Base-by-base conservation (phyloP, 2,329 filamentous ascomycete genomes). In the Aureobasidium sp. region DNA sequence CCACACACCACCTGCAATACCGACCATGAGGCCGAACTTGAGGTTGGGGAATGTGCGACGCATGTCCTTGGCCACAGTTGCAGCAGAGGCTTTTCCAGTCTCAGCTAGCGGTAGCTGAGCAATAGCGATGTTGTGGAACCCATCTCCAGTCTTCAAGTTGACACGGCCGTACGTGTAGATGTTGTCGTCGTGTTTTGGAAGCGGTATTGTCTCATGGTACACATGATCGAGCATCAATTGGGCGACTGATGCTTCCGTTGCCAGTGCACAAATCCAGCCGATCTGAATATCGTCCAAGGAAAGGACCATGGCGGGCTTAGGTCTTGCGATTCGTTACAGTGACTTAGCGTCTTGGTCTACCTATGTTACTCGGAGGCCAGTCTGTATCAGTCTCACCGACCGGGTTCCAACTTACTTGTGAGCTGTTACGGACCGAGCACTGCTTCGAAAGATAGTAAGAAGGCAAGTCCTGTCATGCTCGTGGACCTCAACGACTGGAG, bases 1-100 rank as follows among this genome's bases (percentile, higher is more conserved):
- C 37, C 66, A 65, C 2, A 66, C 63, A 7, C 66, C 66, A 32
- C 66, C 66, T 10, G 50, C 66, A 9, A 68, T 66, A 4, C 66
- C 66, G 8, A 68, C 66, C 61, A 68, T 63, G 6, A 68, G 34
- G 1, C 52, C 49, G 4, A 53, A 16, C 13, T 62, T 29, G 34
- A 54, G 9, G 10, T 50, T 42, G 13, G 55, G 52, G 30, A 67
- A 67, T 13, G 57, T 64, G 1, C 59, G 41, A 0, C 27, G 55
- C 66, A 65, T 66, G 21, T 65, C 30, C 2, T 44, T 64, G 3
- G 65, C 66, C 5, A 66, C 65, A 2, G 54, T 44, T 4, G 65
- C 47, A 4, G 66, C 65, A 15, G 66, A 61, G 3, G 48, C 47
- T 15, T 49, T 63, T 2, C 65, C 65, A 5, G 34, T 52, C 2